A percentile compares a stretch with the other conserved stretches of the same genome.
phyloP scores from a whole-genome alignment of 805 yeast genomes.

The Ogataea allantospora region DNA sequence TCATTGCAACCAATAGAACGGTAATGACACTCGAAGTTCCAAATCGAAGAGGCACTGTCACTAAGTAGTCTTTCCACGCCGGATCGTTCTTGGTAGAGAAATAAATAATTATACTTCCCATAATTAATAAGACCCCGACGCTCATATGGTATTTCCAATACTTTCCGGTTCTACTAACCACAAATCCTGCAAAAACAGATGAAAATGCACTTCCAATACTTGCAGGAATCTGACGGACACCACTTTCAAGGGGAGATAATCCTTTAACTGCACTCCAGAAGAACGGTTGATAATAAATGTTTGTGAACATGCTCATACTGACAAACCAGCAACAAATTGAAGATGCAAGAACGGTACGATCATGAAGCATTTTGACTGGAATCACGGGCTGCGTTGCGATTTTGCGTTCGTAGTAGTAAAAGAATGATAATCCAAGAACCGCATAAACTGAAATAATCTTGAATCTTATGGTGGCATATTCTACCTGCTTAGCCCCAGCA shows the following conservation, averaged over 20 bases:
- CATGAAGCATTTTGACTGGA: constrained; percentile 54
- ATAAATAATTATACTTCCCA: constrained; percentile 44
- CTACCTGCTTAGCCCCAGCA: constrained; percentile 29
- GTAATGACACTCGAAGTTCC: constrained; percentile 69
- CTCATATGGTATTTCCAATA: constrained; percentile 49
- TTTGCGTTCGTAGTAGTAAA: constrained; percentile 49
- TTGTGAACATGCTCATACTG: constrained; percentile 64
- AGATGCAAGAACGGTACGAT: constrained; percentile 60
- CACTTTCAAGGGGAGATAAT: constrained; percentile 32
- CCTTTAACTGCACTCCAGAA: constrained; percentile 39
- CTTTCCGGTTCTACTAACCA: constrained; percentile 65
- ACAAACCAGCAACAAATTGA: constrained; percentile 67
- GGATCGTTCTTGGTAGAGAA: constrained; percentile 16
- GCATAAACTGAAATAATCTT: constrained; percentile 35
- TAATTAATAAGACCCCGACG: constrained; percentile 41
- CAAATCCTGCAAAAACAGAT: constrained; percentile 61
- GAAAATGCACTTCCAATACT: constrained; percentile 68
- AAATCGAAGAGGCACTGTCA: constrained; percentile 54
- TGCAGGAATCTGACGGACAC: constrained; percentile 49
- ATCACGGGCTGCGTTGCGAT: constrained; percentile 63
- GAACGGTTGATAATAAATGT: constrained; percentile 69
- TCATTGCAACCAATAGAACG: constrained; percentile 67
- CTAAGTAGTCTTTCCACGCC: constrained; percentile 39
- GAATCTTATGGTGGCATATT: constrained; percentile 25
- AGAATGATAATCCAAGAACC: constrained; percentile 35